Conservation (phyloP, 164 flowering plant genomes). For the Brasenia schreberi region DNA sequence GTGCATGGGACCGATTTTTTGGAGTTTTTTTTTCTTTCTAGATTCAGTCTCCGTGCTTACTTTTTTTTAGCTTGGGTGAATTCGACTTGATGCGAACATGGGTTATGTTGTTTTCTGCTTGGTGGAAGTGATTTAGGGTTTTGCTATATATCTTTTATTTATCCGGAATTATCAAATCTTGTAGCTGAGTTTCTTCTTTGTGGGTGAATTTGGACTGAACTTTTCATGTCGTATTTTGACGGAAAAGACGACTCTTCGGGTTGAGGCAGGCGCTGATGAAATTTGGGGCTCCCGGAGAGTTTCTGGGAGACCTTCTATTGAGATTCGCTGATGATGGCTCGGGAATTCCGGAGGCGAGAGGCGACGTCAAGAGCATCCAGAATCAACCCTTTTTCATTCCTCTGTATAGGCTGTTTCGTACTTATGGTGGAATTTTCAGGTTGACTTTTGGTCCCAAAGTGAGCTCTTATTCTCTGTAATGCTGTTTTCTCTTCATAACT, state of each 20-base stretch:
- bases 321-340: slow-evolving; percentile 19
- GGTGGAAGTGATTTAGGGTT: not conserved
- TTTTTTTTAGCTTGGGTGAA: not conserved
- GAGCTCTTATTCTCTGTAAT: slow-evolving; percentile 10
- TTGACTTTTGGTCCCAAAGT: slow-evolving; percentile 93
- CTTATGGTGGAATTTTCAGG: slow-evolving; percentile 88
- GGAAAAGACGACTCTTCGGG: slow-evolving; percentile 30
- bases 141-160: not conserved
- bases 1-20: not conserved
- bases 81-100: not conserved
- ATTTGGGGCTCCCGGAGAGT: slow-evolving; percentile 41
- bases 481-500: not conserved
- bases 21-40: not conserved
- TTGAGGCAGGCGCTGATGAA: slow-evolving; percentile 39
- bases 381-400: slow-evolving; percentile 83
- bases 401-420: slow-evolving; percentile 70
- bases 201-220: not conserved
- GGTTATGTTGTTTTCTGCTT: not conserved
- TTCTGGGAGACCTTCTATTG: slow-evolving; percentile 25
- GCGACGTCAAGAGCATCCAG: slow-evolving; percentile 43
- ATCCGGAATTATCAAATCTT: not conserved
- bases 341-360: slow-evolving; percentile 67
- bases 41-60: not conserved
- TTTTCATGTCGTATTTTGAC: not conserved
- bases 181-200: not conserved